Conservation (phyloP, 2,329 filamentous ascomycete species). For the Penicillium sp. region DNA sequence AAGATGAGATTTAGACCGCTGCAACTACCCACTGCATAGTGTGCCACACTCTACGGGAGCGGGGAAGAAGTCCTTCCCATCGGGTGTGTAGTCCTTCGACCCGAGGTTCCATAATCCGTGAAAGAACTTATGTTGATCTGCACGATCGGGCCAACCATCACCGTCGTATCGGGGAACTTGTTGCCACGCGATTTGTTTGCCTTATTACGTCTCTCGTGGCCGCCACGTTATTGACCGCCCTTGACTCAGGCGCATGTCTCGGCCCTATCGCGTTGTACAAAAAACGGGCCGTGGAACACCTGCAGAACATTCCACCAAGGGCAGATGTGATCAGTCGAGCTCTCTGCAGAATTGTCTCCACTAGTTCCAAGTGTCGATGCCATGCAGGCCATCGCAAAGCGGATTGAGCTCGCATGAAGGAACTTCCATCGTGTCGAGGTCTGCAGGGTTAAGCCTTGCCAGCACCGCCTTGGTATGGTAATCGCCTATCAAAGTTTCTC, state of each 20-base stretch:
- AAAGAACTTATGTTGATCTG: conserved; percentile 1
- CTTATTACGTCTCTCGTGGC: conserved; percentile 26
- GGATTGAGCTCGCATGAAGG: too few relatives aligned
- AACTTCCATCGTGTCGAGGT: background rate
- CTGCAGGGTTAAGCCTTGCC: too few relatives aligned
- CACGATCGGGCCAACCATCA: background rate
- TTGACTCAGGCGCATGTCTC: conserved; percentile 4
- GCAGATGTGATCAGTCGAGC: conserved; percentile 4
- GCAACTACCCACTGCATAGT: background rate
- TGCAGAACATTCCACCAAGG: conserved; percentile 14
- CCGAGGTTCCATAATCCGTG: too few relatives aligned
- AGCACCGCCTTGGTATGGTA: too few relatives aligned
- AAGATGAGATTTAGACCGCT: background rate
- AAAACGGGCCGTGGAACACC: conserved; percentile 16
- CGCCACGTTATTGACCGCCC: conserved; percentile 29
- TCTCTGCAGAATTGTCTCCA: background rate
- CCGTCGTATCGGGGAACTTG: conserved; percentile 3
- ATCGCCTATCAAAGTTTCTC: too few relatives aligned
- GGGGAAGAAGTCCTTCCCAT: too few relatives aligned
- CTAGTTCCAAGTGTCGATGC: background rate
- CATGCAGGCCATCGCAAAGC: too few relatives aligned
- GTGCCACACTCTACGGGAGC: background rate
- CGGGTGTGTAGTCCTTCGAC: too few relatives aligned
- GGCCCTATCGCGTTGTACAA: conserved; percentile 10
- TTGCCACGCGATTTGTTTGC: conserved; percentile 12